Evolutionary conservation across 106 monocot genomes (phyloP), one percentile per base, ranked within the genome.

Genomic region (Platanthera zijinensis): DNA sequence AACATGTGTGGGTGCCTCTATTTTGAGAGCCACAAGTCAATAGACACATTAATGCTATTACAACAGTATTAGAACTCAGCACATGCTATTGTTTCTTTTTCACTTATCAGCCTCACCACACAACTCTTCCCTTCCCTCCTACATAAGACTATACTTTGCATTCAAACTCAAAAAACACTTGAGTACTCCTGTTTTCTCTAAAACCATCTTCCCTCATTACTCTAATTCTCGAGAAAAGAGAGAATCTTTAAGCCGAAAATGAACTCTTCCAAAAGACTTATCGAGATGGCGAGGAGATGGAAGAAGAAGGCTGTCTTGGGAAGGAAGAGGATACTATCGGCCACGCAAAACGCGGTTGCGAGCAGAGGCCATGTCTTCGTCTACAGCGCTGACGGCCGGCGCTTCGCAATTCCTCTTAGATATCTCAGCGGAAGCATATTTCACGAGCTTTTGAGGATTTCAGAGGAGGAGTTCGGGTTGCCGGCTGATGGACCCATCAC

Each of bases 241-340:
- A 39, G 39, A 39, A 39, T 39, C 0, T 39, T 39, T 39, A 39
- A 39, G 3, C 3, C 39, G 3, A 39, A 39, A 56, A 85, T 78
- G 83, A 17, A 75, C 1, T 77, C 62, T 53, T 15, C 74, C 5
- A 88, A 85, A 71, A 80, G 49, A 59, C 68, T 88, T 22, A 64
- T 69, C 25, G 64, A 85, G 66, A 83, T 88, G 78, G 75, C 85
- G 62, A 85, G 57, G 77, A 85, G 69, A 57, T 88, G 88, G 82
- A 47, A 72, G 17, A 82, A 50, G 70, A 19, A 69, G 75, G 83
- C 82, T 50, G 74, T 52, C 32, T 61, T 74, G 13, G 61, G 79
- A 56, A 82, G 57, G n/a, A 67, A 22, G 22, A 64, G 21, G 14
- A 6, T 64, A 10, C 63, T 64, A 1, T 64, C 63, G 9, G n/a